Conservation (phyloP, 352 stramenopile species). For the Phytopythium aichiense region DNA sequence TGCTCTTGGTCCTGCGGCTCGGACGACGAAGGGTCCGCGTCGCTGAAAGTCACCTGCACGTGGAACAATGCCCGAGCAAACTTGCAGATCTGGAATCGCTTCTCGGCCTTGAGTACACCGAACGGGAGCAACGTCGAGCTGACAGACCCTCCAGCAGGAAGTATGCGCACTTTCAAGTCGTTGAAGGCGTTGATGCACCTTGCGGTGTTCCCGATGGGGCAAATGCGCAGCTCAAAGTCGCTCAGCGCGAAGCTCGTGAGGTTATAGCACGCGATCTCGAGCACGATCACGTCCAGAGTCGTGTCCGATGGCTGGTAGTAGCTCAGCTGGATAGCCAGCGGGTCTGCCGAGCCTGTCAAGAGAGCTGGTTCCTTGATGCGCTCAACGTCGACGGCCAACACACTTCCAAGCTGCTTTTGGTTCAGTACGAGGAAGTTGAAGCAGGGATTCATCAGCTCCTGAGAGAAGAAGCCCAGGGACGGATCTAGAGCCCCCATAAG, state of each 20-base stretch:
- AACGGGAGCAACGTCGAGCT: constrained; percentile 45
- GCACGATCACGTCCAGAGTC: constrained; percentile 44
- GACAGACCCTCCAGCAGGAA: constrained; percentile 33
- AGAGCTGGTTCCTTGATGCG: constrained; percentile 15
- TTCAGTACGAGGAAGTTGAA: constrained; percentile 20
- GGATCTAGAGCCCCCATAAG: neutral
- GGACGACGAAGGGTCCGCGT: neutral
- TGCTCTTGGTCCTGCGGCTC: constrained; percentile 6
- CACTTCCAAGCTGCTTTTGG: neutral
- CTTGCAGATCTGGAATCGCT: constrained; percentile 59
- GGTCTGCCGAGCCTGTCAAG: constrained; percentile 59
- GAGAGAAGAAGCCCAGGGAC: constrained; percentile 13
- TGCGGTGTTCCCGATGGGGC: constrained; percentile 29
- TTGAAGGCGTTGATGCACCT: constrained; percentile 53
- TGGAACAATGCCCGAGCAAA: constrained; percentile 51
- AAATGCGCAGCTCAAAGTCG: constrained; percentile 67
- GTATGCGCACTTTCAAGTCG: constrained; percentile 48
- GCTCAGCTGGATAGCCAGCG: constrained; percentile 48
- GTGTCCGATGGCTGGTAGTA: constrained; percentile 41
- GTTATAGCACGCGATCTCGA: constrained; percentile 62
- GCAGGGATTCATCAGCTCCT: constrained; percentile 36
- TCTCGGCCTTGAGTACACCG: constrained; percentile 57
- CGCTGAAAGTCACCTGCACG: constrained; percentile 53
- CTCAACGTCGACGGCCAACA: constrained; percentile 7
- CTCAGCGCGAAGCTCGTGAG: constrained; percentile 52